Percentiles rank a stretch among this genome's conserved stretches.
phyloP scores from a whole-genome alignment of 257 asterid species.

The Cordia subcordata region DNA sequence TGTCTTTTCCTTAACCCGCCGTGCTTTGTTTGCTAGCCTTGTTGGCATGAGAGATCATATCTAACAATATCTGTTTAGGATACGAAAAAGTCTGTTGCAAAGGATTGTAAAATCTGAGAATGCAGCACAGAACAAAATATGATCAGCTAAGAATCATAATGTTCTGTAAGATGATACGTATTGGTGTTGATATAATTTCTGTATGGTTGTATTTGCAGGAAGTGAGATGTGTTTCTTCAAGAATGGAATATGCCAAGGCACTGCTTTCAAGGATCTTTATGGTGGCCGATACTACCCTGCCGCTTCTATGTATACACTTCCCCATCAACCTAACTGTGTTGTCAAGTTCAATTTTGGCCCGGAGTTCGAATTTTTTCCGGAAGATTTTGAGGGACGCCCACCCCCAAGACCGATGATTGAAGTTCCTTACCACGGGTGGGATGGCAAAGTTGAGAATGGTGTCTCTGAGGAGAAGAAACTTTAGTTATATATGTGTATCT shows the following conservation, averaged over 20 bases:
- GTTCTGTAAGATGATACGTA: background rate
- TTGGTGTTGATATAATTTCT: background rate
- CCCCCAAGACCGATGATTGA: slow-evolving; percentile 83
- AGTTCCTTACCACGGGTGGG: slow-evolving; percentile 81
- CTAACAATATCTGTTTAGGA: background rate
- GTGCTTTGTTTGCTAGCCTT: background rate
- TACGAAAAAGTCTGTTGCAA: no score
- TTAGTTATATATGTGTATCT: slow-evolving; percentile 6
- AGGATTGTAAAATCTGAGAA: no score
- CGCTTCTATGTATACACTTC: slow-evolving; percentile 97
- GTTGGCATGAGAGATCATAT: no score
- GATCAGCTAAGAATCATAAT: no score
- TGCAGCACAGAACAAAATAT: no score
- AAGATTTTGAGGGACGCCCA: slow-evolving; percentile 67
- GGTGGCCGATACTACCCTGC: slow-evolving; percentile 98
- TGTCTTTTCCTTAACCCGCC: background rate
- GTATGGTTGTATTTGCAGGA: slow-evolving; percentile 41
- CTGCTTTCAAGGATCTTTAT: slow-evolving; percentile 71
- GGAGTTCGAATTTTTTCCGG: slow-evolving; percentile 75
- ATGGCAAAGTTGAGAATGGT: slow-evolving; percentile 77
- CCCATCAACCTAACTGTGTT: slow-evolving; percentile 80
- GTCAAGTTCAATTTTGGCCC: slow-evolving; percentile 98
- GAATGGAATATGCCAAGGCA: slow-evolving; percentile 86
- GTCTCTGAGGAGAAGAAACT: slow-evolving; percentile 54
- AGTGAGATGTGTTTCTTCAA: slow-evolving; percentile 91